Base-by-base conservation (phyloP, 164 flowering plant genomes). In the Macadamia tetraphylla region DNA sequence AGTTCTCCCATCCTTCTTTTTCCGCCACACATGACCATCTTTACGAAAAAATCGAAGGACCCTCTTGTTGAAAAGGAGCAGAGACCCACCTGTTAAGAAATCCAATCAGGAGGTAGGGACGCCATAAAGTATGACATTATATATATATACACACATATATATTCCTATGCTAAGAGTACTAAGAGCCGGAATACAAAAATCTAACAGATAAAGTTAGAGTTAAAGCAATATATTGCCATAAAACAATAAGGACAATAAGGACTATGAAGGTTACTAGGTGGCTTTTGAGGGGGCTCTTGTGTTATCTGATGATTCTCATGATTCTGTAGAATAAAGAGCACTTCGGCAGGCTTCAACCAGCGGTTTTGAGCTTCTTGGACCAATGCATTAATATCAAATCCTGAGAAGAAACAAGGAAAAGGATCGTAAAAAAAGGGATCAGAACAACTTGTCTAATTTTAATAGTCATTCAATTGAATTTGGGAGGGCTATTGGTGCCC, bases 11-110 rank as follows among this genome's bases (percentile, higher is more conserved):
- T 90, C 97, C 81, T 70, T 94, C 80, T 92, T 94, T 64, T 86
- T 92, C 29, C 97, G 84, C 99, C 99, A 95, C 66, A 40, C 79
- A 82, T 90, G 87, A 44, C 98, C 98, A 80, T 95, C 99, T 81
- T 66, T 87, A 9, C 99, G 91, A 64, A 95, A 95, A 77, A 81
- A 86, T 8, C 95, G 82, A n/a, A 85, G 86, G n/a, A 92, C 89
- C 71, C 97, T 85, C 71, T 83, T 88, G 81, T 95, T 95, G 78
- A 88, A 92, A 15, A 95, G 93, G 78, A 81, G 90, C 82, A 95
- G 64, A 32, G 97, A 88, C n/a, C 99, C 99, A 88, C 97, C 99
- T 94, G 77, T 68, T 35, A 8, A 74, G 31, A 49, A 60, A 60
- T 35, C 15, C 57, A 53, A 17, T 65, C 72, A 72, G 35, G 58